These are phyloP conservation scores for Babesia ovis DNA, from an alignment of 169 alveolate genomes.

Conservation along the genomic window DNA sequence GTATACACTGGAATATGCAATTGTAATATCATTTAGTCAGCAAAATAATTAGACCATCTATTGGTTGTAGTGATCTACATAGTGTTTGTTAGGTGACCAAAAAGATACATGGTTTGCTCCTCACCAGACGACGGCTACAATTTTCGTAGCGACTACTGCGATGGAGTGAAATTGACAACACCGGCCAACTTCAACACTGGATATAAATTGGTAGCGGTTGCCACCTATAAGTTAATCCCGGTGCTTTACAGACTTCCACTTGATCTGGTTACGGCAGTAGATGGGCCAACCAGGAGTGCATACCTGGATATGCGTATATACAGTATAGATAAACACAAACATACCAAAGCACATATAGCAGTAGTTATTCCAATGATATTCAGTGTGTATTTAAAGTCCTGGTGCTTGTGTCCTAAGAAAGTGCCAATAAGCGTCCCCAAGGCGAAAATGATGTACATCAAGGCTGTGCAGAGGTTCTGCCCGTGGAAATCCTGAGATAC, in stretches of 20 bases:
- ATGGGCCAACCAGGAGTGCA: slow-evolving; percentile 64
- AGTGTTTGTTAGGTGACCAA: too few species aligned
- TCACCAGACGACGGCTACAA: too few species aligned
- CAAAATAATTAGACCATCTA: too few species aligned
- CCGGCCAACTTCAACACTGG: too few species aligned
- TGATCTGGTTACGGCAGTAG: slow-evolving; percentile 33
- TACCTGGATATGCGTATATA: slow-evolving; percentile 19
- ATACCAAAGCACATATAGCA: slow-evolving; percentile 22
- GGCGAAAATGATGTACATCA: slow-evolving; percentile 10
- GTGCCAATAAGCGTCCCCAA: slow-evolving; percentile 40
- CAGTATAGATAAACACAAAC: not conserved
- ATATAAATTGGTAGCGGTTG: too few species aligned
- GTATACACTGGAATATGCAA: too few species aligned
- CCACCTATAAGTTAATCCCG: not conserved
- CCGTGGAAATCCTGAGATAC: slow-evolving; percentile 65
- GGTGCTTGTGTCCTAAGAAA: slow-evolving; percentile 33
- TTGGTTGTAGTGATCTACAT: too few species aligned
- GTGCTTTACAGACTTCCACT: slow-evolving; percentile 33
- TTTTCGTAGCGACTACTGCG: too few species aligned
- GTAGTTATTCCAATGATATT: slow-evolving; percentile 14
- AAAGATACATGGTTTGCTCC: too few species aligned
- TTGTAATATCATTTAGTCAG: too few species aligned
- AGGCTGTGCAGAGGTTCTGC: slow-evolving; percentile 27
- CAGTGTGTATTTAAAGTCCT: slow-evolving; percentile 36
- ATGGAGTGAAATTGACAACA: too few species aligned